Base-by-base conservation (phyloP, 352 stramenopile genomes). In the Pythium biforme region DNA sequence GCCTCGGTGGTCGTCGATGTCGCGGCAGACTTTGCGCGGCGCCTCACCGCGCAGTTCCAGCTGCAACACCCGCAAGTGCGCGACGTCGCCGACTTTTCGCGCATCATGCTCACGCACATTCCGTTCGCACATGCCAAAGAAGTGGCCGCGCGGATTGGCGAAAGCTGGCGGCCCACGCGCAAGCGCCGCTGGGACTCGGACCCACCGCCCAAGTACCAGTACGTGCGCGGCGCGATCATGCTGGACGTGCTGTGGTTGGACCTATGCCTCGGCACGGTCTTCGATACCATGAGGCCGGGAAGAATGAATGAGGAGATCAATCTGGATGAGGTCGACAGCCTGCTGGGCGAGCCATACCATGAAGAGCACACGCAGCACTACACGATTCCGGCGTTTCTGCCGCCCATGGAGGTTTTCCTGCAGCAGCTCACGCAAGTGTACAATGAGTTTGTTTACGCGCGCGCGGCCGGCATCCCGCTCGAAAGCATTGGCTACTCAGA, bases 1-100 rank as follows among this genome's bases (percentile, higher is more conserved):
- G 66, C 69, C 10, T 69, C 72, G 0, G 60, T 68, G 4, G 72
- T 73, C 17, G 60, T 64, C 0, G 66, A 75, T 17, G 23, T 74
- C 17, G 69, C 73, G 0, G 73, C 72, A 19, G 48, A 71, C 19
- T 63, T 41, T 27, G 73, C 58, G 0, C 51, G 23, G 4, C 46
- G 56, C 2, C 49, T 75, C 7, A 73, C 65, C 0, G 57, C 59
- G 15, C 55, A 40, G 46, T 41, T 76, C 5, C 64, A 75, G 57
- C 46, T 69, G 19, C 51, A 48, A 1, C 72, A 66, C 23, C 67
- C 67, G 4, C 6, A 8, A 1, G 43, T 52, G 14, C 33, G 22
- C 33, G 50, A 69, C 22, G 45, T 68, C 14, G 48, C 40, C 4
- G 63, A 71, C 31, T 61, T 57, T 40, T 25, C 20, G n/a, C 37